Conservation (phyloP, 805 yeast genomes). For the Ogataea degrootiae region DNA sequence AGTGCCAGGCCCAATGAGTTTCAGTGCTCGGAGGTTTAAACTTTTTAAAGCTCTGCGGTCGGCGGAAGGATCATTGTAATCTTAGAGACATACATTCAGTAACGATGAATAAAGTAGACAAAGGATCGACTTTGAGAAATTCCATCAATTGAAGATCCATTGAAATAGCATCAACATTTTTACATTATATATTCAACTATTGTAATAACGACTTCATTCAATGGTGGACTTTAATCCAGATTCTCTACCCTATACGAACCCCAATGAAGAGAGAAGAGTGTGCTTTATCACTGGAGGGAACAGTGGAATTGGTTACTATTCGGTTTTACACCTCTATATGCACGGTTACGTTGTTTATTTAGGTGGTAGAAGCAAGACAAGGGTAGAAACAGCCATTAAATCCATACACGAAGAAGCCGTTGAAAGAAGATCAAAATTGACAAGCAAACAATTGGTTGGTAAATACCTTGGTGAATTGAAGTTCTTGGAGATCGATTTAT, state of each 20-base stretch:
- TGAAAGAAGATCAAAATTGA: constrained; percentile 20
- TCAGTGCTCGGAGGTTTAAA: no score
- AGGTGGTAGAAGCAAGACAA: constrained; percentile 59
- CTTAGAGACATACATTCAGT: no score
- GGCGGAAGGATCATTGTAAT: no score
- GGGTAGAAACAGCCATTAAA: constrained; percentile 53
- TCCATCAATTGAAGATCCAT: no score
- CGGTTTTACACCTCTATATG: constrained; percentile 67
- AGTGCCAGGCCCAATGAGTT: no score
- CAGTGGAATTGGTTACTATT: constrained; percentile 75
- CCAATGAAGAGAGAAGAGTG: constrained; percentile 48
- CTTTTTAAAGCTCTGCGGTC: no score
- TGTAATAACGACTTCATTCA: neutral
- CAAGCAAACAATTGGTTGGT: constrained; percentile 12
- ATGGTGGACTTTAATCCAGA: constrained; percentile 35
- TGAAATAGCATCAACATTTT: no score
- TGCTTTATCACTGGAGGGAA: constrained; percentile 81
- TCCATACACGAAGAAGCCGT: constrained; percentile 54
- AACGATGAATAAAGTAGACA: no score
- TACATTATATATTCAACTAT: no score
- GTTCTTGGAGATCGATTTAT: constrained; percentile 51
- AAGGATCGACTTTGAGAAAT: no score
- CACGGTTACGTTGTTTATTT: constrained; percentile 77
- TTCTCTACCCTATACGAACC: constrained; percentile 57
- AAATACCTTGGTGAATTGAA: constrained; percentile 46